These are phyloP conservation scores for Fusarium mangiferae DNA, from an alignment of 2,329 filamentous ascomycete genomes.

Conservation along the genomic window DNA sequence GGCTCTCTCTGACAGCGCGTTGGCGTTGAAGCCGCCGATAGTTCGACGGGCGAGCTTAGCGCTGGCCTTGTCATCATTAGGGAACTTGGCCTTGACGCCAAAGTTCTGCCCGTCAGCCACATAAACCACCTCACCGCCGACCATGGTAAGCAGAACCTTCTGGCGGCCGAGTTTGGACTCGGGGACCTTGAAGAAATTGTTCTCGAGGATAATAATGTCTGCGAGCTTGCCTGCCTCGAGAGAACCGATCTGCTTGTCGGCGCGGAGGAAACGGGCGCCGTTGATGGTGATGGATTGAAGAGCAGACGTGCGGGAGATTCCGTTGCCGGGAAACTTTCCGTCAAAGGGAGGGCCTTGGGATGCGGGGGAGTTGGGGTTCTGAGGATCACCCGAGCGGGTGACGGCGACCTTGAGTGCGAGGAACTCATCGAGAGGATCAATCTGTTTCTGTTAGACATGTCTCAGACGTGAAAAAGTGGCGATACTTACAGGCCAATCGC, in stretches of 20 bases:
- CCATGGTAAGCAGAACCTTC: constrained; percentile 41
- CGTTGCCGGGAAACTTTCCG: constrained; percentile 34
- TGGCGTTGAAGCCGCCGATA: constrained; percentile 31
- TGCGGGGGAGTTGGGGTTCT: constrained; percentile 42
- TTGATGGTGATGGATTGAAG: constrained; percentile 40
- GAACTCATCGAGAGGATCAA: constrained; percentile 44
- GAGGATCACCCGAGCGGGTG: constrained; percentile 41
- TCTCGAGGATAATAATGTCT: constrained; percentile 40
- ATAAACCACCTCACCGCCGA: constrained; percentile 43
- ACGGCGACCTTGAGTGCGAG: constrained; percentile 43
- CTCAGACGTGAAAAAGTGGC: accelerated
- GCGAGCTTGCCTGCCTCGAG: constrained; percentile 43
- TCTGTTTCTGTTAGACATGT: constrained; percentile 20
- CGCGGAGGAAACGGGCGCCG: constrained; percentile 39
- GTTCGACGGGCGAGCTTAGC: constrained; percentile 28
- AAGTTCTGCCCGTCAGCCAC: constrained; percentile 39
- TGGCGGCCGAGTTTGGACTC: constrained; percentile 40
- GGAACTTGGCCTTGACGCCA: constrained; percentile 40
- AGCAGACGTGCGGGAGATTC: constrained; percentile 36
- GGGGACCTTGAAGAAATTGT: constrained; percentile 42
- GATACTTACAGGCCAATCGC: constrained; percentile 43
- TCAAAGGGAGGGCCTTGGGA: constrained; percentile 33
- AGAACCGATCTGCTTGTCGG: constrained; percentile 41
- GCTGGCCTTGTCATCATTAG: constrained; percentile 32
- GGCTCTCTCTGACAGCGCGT: constrained; percentile 18